Conservation (phyloP, 1,284 basidiomycete species). For the Irpex sp. region DNA sequence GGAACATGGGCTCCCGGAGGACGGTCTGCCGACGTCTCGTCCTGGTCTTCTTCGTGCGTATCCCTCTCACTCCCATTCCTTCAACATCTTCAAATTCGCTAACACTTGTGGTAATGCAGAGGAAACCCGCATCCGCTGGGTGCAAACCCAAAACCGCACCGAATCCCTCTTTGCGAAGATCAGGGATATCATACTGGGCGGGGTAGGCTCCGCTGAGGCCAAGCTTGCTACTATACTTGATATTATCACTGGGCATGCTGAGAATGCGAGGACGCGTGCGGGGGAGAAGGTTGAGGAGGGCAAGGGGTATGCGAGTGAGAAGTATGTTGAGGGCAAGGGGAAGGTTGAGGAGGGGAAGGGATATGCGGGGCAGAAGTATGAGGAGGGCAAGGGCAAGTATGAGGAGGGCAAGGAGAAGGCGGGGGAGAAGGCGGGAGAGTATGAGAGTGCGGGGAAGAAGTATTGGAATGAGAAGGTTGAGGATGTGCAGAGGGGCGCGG, state of each 20-base stretch:
- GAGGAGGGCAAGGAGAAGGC: conserved; percentile 28
- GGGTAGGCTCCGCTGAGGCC: conserved; percentile 67
- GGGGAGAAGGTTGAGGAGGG: conserved; percentile 7
- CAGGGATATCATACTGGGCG: conserved; percentile 56
- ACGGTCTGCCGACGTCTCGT: conserved; percentile 57
- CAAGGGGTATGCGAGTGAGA: too few relatives aligned
- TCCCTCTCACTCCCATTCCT: not conserved
- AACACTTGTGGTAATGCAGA: conserved; percentile 33
- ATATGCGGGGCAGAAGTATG: conserved; percentile 19
- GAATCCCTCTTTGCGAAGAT: conserved; percentile 57
- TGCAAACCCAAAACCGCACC: conserved; percentile 52
- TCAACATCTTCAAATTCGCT: too few relatives aligned
- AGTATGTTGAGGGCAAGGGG: too few relatives aligned
- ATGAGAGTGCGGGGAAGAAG: conserved; percentile 21
- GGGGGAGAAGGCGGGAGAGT: conserved; percentile 20
- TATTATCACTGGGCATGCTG: conserved; percentile 40
- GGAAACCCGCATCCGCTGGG: conserved; percentile 71
- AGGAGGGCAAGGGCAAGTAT: conserved; percentile 29
- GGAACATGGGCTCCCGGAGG: conserved; percentile 68
- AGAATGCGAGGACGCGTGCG: conserved; percentile 25
- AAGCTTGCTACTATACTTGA: conserved; percentile 47
- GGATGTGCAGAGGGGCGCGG: conserved; percentile 20
- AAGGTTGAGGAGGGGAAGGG: conserved; percentile 4
- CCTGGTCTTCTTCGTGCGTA: conserved; percentile 67
- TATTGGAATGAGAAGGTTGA: conserved; percentile 28